Conservation (phyloP, 768 basidiomycete species). For the Tylopilus intermedius region DNA sequence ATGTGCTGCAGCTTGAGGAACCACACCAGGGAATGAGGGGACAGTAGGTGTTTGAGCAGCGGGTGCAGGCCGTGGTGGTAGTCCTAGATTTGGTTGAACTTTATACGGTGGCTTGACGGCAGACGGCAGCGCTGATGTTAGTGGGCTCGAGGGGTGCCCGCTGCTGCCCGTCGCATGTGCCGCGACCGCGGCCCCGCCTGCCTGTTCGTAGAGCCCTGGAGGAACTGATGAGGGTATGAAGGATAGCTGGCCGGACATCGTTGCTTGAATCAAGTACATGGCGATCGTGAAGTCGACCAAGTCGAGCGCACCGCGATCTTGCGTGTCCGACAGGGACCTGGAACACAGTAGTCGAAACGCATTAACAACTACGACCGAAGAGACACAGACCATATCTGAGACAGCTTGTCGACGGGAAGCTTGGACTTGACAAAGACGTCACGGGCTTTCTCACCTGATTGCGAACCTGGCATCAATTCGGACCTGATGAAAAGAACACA, state of each 20-base stretch:
- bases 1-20: constrained; percentile 26
- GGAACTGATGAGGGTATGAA: constrained; percentile 73
- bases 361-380: neutral
- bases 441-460: constrained; percentile 73
- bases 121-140: constrained; percentile 34
- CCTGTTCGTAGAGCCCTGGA: constrained; percentile 82
- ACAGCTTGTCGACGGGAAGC: constrained; percentile 78
- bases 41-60: constrained; percentile 18
- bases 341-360: neutral
- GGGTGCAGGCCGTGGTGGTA: constrained; percentile 20
- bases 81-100: constrained; percentile 32
- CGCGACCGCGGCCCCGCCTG: constrained; percentile 41
- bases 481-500: neutral
- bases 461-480: neutral
- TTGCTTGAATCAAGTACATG: constrained; percentile 94
- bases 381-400: constrained; percentile 79
- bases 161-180: constrained; percentile 56
- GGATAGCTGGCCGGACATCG: constrained; percentile 74
- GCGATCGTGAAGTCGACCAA: constrained; percentile 89
- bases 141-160: constrained; percentile 59
- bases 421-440: constrained; percentile 90
- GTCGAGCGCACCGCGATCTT: constrained; percentile 85
- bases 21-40: constrained; percentile 28
- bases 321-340: constrained; percentile 94
- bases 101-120: constrained; percentile 56